Base-by-base conservation (phyloP, 148 eudicot genomes). In the Beta vulgaris region DNA sequence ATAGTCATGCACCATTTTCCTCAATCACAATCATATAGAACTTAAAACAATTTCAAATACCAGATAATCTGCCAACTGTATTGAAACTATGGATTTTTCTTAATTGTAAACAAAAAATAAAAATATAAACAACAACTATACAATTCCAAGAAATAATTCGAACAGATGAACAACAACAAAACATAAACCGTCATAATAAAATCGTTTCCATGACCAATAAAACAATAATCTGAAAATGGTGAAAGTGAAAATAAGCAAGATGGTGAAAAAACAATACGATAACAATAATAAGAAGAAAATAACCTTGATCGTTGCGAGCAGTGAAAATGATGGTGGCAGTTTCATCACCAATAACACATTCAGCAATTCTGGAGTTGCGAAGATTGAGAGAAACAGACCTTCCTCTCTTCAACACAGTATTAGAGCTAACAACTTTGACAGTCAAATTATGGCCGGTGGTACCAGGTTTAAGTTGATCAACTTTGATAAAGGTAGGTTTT, bases 281-380 rank as follows among this genome's bases (percentile, higher is more conserved):
- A 54, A 55, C 8, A 19, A 28, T 10, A 76, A 68, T 36, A n/a
- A n/a, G n/a, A n/a, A n/a, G n/a, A n/a, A n/a, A n/a, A n/a, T n/a
- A n/a, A 85, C 90, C 87, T 83, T 87, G 90, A 6, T 87, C 83
- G 11, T 87, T 87, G 10, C 88, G 82, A 5, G 90, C 88, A 43
- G 90, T 85, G 79, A 87, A 87, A 53, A 87, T 75, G 59, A 87
- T 76, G 13, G 75, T 31, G 13, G 77, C 88, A 15, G 88, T 85
- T 32, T 87, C 85, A 10, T 87, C 88, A 7, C 87, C 88, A 46
- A 85, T 72, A 49, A 85, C 49, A 40, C 90, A 85, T 69, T 87
- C 88, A 14, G 86, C 80, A 53, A 87, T 85, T 58, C 86, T 82
- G 28, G 85, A 64, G 48, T 77, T 72, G 6, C 86, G 85, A 51